These are phyloP conservation scores for Suillus alpinus DNA, from an alignment of 768 basidiomycete species.

Conservation along the genomic window DNA sequence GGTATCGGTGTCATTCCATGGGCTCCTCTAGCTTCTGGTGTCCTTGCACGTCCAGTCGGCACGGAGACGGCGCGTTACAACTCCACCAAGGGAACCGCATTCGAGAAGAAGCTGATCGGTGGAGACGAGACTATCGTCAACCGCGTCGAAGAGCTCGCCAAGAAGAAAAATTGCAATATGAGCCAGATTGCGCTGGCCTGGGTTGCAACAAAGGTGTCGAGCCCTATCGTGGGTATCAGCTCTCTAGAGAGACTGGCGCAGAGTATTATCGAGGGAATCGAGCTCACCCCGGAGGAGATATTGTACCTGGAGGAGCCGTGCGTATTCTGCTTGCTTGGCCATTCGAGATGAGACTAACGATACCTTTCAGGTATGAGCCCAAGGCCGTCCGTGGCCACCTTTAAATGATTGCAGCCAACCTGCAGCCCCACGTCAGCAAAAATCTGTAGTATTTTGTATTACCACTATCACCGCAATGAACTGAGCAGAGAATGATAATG, in stretches of 20 bases:
- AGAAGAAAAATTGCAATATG: constrained; percentile 40
- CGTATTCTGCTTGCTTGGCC: background rate
- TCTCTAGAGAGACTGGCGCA: constrained; percentile 29
- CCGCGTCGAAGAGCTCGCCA: constrained; percentile 40
- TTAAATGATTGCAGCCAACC: background rate
- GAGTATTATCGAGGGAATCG: constrained; percentile 23
- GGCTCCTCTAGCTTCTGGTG: constrained; percentile 40
- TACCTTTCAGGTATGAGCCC: constrained; percentile 15
- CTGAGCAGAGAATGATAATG: background rate
- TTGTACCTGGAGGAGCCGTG: constrained; percentile 30
- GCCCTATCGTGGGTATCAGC: constrained; percentile 43
- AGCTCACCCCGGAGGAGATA: constrained; percentile 29
- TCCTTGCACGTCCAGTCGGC: constrained; percentile 36
- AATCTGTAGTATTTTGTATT: background rate
- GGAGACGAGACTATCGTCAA: constrained; percentile 35
- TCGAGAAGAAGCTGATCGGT: constrained; percentile 24
- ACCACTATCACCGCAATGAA: background rate
- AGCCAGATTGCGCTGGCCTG: constrained; percentile 45
- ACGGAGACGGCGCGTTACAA: constrained; percentile 20
- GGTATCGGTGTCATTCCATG: constrained; percentile 56
- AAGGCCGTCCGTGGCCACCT: constrained; percentile 14
- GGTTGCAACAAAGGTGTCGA: constrained; percentile 37
- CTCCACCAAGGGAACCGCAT: constrained; percentile 15
- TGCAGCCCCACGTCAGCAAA: no score
- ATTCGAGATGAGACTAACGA: background rate